These are phyloP conservation scores for Botrytis squamosa DNA, from an alignment of 2,329 filamentous ascomycete genomes.

Conservation along the genomic window DNA sequence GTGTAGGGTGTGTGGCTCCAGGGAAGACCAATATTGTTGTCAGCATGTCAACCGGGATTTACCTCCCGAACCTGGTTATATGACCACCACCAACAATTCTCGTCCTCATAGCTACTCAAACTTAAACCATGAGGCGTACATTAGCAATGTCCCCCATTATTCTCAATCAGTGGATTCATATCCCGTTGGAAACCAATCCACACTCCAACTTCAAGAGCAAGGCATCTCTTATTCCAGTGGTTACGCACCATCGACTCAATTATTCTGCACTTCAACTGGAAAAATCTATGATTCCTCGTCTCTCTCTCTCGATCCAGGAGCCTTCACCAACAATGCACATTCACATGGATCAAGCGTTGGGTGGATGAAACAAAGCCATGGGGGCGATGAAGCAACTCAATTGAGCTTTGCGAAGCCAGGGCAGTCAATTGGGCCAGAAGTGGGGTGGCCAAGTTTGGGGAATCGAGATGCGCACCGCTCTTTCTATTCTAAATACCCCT, in stretches of 20 bases:
- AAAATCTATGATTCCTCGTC: background rate
- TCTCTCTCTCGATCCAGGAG: background rate
- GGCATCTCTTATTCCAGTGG: background rate
- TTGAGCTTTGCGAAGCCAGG: background rate
- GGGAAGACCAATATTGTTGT: background rate
- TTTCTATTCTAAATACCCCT: background rate
- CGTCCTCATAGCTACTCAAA: background rate
- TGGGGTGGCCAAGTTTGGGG: background rate
- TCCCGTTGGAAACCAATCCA: background rate
- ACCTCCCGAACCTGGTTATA: background rate
- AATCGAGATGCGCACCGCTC: background rate
- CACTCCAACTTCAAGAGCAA: background rate
- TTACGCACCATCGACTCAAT: background rate
- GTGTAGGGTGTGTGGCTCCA: background rate
- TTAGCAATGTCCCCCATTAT: background rate
- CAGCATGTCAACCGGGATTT: background rate
- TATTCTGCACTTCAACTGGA: background rate
- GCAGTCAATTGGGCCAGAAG: background rate
- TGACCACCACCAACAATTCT: background rate
- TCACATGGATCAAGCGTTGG: background rate
- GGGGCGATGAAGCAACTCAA: background rate
- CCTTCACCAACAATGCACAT: background rate
- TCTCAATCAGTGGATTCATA: background rate
- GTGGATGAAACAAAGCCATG: background rate
- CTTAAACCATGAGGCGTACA: background rate